Conservation (phyloP, 202 grass and related monocot genomes). For the Panicum hallii region DNA sequence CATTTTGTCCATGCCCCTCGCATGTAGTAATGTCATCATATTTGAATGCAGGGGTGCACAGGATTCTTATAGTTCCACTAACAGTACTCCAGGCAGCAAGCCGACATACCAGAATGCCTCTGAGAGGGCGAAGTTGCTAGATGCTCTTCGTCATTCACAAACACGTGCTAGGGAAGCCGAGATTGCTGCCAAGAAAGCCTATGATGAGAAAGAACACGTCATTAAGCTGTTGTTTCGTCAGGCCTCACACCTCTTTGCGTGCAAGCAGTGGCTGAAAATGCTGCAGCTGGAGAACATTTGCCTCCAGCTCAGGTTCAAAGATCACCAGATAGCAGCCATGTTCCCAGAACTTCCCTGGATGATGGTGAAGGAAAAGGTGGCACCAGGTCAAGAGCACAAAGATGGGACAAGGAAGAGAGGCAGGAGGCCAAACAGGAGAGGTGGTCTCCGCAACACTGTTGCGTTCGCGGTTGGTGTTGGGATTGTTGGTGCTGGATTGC, state of each 20-base stretch:
- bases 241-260: conserved; percentile 84
- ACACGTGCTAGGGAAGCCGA: conserved; percentile 89
- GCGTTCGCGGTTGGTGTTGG: conserved; percentile 79
- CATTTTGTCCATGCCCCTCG: neutral
- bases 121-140: conserved; percentile 66
- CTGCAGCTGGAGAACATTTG: conserved; percentile 87
- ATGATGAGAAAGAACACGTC: conserved; percentile 82
- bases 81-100: conserved; percentile 41
- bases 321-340: conserved; percentile 64
- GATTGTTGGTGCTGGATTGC: conserved; percentile 75
- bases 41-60: conserved; percentile 55
- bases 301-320: conserved; percentile 77
- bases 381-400: conserved; percentile 35
- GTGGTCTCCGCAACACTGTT: conserved; percentile 45
- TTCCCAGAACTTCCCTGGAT: conserved; percentile 73
- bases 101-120: conserved; percentile 44
- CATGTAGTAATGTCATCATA: neutral
- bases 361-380: conserved; percentile 41
- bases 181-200: conserved; percentile 77
- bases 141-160: conserved; percentile 86
- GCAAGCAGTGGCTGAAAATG: conserved; percentile 88
- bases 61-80: conserved; percentile 34
- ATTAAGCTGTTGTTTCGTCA: conserved; percentile 82
- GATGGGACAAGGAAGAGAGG: conserved; percentile 52
- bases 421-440: conserved; percentile 47